Base-by-base conservation (phyloP, 2,329 filamentous ascomycete genomes). In the Plenodomus biglobosus region DNA sequence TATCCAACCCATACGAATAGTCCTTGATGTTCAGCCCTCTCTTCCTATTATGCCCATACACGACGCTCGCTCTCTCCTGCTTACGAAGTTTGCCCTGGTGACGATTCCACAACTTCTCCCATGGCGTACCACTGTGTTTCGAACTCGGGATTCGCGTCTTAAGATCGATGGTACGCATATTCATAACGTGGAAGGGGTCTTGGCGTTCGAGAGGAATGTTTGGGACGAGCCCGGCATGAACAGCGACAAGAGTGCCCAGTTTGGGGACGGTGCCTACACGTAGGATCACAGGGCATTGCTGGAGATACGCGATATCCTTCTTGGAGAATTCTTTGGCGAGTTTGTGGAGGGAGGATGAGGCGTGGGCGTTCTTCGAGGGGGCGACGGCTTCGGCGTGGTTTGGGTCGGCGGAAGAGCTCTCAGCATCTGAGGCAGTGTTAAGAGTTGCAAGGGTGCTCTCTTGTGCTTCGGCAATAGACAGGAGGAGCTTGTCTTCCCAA, bases 401-500 rank as follows among this genome's bases (percentile, higher is more conserved):
- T 10, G 27, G 27, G 27, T 32, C 22, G 22, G 22, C 22, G 22
- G 22, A 11, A 24, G 22, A 11, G 22, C 22, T 24, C 22, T 56
- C n/a, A n/a, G n/a, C n/a, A n/a, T 68, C 62, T 68, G 75, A 51
- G 6, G 68, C 62, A 5, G 53, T 58, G 11, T 58, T 55, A 15
- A 61, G 46, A 3, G 50, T 38, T 13, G 58, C 46, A 47, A 64
- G 47, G 36, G 62, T 61, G 34, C 46, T 50, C n/a, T 50, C 42
- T 43, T 53, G 46, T 10, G 65, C 59, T 37, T 78, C 70, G 21
- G 77, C 75, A 52, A 85, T 81, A 1, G 85, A 80, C 8, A 86
- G 79, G n/a, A 97, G 79, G 17, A 96, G 79, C 18, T 85, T 81
- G 69, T 97, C 92, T 69, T 99, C 94, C 73, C 96, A 89, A 73